phyloP scores from a whole-genome alignment of 148 eudicot genomes.

The Rheum nobile region DNA sequence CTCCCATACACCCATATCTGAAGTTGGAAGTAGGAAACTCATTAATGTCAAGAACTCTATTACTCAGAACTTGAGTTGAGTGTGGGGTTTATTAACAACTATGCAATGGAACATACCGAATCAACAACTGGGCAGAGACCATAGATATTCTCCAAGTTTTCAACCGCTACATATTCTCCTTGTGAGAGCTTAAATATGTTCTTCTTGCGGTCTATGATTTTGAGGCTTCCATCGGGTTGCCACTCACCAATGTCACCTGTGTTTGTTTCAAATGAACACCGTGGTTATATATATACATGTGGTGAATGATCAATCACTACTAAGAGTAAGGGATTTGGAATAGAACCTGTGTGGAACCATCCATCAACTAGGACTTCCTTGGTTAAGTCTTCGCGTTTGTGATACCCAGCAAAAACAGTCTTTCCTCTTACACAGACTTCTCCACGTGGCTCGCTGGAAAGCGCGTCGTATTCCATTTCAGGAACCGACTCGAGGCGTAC shows the following conservation, averaged over 20 bases:
- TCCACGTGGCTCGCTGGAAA: constrained; percentile 62
- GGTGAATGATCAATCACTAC: neutral
- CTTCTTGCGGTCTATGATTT: constrained; percentile 89
- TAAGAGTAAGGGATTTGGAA: neutral
- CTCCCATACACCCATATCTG: constrained; percentile 84
- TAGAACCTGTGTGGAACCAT: constrained; percentile 93
- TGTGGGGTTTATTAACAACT: no score
- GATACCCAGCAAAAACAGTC: constrained; percentile 82
- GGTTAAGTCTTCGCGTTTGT: constrained; percentile 92
- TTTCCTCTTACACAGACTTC: constrained; percentile 80
- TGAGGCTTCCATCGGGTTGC: constrained; percentile 93
- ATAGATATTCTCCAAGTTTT: constrained; percentile 84
- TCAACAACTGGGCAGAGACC: constrained; percentile 63
- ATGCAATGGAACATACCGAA: constrained; percentile 36
- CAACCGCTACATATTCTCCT: constrained; percentile 98
- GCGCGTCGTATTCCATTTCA: constrained; percentile 92
- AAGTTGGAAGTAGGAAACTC: constrained; percentile 1
- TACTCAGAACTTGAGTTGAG: no score
- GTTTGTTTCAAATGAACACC: no score
- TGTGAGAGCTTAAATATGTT: constrained; percentile 97
- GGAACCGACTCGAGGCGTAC: constrained; percentile 88
- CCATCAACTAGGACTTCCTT: constrained; percentile 85
- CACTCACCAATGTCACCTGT: constrained; percentile 98
- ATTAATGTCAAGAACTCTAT: neutral
- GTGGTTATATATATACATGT: neutral